A percentile compares a stretch with the other conserved stretches of the same genome.
phyloP scores from a whole-genome alignment of 177 flowering plant species.

The Tripterygium wilfordii region DNA sequence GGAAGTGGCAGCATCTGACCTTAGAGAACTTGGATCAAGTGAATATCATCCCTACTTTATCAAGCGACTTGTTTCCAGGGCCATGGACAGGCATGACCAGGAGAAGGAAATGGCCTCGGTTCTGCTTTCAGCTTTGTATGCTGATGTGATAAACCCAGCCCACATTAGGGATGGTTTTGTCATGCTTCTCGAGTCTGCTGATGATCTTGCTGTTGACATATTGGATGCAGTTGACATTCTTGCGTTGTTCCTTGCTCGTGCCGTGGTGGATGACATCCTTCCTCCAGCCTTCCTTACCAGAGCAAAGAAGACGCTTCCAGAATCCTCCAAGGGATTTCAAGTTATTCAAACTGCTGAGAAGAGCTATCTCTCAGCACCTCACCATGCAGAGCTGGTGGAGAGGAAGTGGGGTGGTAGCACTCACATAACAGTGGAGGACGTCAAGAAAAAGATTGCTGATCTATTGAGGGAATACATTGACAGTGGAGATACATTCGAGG shows the following conservation, averaged over 20 bases:
- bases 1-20: constrained; percentile 80
- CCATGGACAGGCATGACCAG: constrained; percentile 98
- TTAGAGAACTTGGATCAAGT: constrained; percentile 70
- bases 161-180: constrained; percentile 87
- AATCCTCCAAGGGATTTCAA: constrained; percentile 71
- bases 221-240: constrained; percentile 85
- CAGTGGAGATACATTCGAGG: constrained; percentile 83
- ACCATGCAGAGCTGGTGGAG: constrained; percentile 98
- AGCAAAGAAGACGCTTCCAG: constrained; percentile 62
- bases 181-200: constrained; percentile 91
- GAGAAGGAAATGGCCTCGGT: constrained; percentile 99
- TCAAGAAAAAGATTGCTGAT: constrained; percentile 78
- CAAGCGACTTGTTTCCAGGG: constrained; percentile 85
- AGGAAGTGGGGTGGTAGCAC: constrained; percentile 96
- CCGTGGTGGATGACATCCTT: constrained; percentile 96
- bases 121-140: constrained; percentile 87
- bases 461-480: constrained; percentile 83
- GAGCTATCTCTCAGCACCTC: constrained; percentile 97
- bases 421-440: constrained; percentile 86
- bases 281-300: constrained; percentile 88
- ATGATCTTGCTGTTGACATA: constrained; percentile 92
- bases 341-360: constrained; percentile 85
- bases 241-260: constrained; percentile 93
- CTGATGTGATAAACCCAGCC: constrained; percentile 76
- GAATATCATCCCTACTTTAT: constrained; percentile 88